These are phyloP conservation scores for Geoglossum cookeanum DNA, from an alignment of 2,329 filamentous ascomycete genomes.

Conservation along the genomic window DNA sequence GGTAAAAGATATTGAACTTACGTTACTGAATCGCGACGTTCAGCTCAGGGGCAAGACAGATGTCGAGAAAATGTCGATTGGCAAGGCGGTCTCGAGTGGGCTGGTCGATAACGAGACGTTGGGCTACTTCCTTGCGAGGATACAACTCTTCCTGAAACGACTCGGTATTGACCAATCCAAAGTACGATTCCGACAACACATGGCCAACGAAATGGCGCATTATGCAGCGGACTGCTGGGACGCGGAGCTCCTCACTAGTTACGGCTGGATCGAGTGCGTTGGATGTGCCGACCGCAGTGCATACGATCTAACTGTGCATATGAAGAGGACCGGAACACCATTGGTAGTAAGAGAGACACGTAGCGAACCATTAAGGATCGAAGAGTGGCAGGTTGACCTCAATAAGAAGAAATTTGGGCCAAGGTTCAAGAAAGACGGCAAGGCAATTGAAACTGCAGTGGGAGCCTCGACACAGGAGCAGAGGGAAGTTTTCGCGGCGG, in stretches of 20 bases:
- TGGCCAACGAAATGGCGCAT: constrained; percentile 80
- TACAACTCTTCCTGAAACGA: constrained; percentile 74
- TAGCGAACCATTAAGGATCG: constrained; percentile 56
- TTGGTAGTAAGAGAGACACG: constrained; percentile 70
- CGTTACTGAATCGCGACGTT: constrained; percentile 65
- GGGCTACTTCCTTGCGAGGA: constrained; percentile 90
- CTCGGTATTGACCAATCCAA: constrained; percentile 77
- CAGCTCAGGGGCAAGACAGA: constrained; percentile 75
- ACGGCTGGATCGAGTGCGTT: constrained; percentile 96
- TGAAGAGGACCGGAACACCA: constrained; percentile 76
- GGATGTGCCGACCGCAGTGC: constrained; percentile 91
- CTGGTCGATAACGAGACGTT: constrained; percentile 94
- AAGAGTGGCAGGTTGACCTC: constrained; percentile 75
- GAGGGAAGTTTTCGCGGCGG: constrained; percentile 59
- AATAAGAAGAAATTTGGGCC: constrained; percentile 95
- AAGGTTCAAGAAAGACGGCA: constrained; percentile 85
- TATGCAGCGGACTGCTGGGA: constrained; percentile 98
- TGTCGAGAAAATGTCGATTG: constrained; percentile 55
- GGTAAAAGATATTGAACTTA: constrained; percentile 65
- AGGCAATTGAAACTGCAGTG: constrained; percentile 63
- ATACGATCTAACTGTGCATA: constrained; percentile 83
- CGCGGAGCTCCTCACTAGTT: constrained; percentile 75
- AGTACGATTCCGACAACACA: constrained; percentile 92
- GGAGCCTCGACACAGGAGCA: constrained; percentile 59
- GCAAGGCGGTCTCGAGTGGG: constrained; percentile 63